Evolutionary conservation across 306 rosid genomes (phyloP), one percentile per base, ranked within the genome.

Genomic region (Quercus variabilis): DNA sequence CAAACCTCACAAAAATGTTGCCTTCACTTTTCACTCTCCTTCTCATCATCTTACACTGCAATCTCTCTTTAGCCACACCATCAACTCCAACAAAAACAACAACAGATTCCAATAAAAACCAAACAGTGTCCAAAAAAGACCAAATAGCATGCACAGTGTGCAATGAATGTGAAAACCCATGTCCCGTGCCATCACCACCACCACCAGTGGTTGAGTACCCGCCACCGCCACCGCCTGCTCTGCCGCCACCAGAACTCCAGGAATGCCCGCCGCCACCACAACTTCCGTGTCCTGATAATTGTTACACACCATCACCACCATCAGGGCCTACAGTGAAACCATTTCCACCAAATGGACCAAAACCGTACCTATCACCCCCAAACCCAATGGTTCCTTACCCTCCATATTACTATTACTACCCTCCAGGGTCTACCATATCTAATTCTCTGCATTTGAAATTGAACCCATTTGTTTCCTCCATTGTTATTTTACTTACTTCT

Each of bases 111-210:
- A 38, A 8, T 38, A 8, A 38, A 38, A 38, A 38, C 3, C 46
- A 38, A 20, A 46, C 67, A 1, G 84, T 85, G 21, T 69, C 83
- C 74, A 92, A 87, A 78, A 92, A 88, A 78, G 87, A 88, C 9
- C 76, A 59, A 20, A 56, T 74, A 21, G 38, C 80, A 71, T 90
- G 97, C 82, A 79, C 83, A 58, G 81, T 92, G 89, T 92, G 97
- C 76, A 4, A 28, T 0, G 83, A 57, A 10, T 92, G 97, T 14
- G 93, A 92, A 4, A 84, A 87, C 64, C 94, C 92, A 26, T 90
- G 92, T 46, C 84, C 71, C 33, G 51, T 78, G 30, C 90, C 90
- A 6, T 38, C 35, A 4, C 91, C 92, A 4, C 86, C 88, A 0
- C 89, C 91, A 0, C 83, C 89, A 2, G 81, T 71, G 19, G 71